Base-by-base conservation (phyloP, 2,329 filamentous ascomycete genomes). In the Ophiosphaerella narmari region DNA sequence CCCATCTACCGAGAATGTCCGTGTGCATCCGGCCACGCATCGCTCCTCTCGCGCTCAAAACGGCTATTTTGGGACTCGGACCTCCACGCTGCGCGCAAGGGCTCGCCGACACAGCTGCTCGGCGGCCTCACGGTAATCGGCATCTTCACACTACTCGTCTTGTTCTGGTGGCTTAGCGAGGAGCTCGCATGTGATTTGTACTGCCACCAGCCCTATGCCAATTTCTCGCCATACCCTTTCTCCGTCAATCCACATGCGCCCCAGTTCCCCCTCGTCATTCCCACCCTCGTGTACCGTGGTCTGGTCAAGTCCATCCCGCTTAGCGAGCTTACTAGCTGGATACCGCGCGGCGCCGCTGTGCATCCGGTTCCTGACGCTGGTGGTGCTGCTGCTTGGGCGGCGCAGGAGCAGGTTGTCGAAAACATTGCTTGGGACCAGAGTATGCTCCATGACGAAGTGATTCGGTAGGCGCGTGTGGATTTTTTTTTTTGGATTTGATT, bases 201-300 rank as follows among this genome's bases (percentile, higher is more conserved):
- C 66, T 82, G 79, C 61, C 78, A 82, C 40, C 78, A 78, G 3
- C 54, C 70, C 7, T 78, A 80, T 50, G 78, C 80, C 4, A 58
- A 70, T 11, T 73, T 62, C 7, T 83, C 82, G 23, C 58, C 56
- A 57, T 67, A 74, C 32, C 79, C 78, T 18, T 81, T 78, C 51
- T 80, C 79, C 45, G 71, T 82, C 31, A 72, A 77, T 37, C 75
- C 75, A 16, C 72, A 82, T 53, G 80, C 80, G 8, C 83, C 83
- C 0, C 62, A 72, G 18, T 82, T 78, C 43, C 83, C 83, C 0
- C 82, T 78, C 52, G 81, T 83, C 5, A 74, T 83, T 5, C 80
- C 81, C 3, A 84, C 81, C 3, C 74, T 85, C 62, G 49, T 83
- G 3, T 81, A 75, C 39, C 66, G 76, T 16, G 71, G 70, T 5